Conservation (phyloP, 257 asterid genomes). For the Solanum lignicaule region DNA sequence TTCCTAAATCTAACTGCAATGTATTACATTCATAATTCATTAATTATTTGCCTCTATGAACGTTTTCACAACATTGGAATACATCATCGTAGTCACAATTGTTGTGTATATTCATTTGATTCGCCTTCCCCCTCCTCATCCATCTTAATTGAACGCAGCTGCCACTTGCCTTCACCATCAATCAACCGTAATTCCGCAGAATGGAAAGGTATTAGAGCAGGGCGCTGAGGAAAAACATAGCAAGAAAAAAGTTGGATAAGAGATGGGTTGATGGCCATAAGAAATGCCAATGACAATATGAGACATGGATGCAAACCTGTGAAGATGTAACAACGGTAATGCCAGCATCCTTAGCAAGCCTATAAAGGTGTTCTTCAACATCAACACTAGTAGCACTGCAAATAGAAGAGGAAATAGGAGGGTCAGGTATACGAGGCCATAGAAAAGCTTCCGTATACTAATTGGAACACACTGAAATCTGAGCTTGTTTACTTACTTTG, state of each 20-base stretch:
- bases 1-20: neutral
- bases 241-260: neutral
- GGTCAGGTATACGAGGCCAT: neutral
- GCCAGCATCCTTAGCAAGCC: slow-evolving; percentile 67
- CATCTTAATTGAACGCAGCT: slow-evolving; percentile 71
- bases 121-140: slow-evolving; percentile 15
- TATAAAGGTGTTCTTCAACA: slow-evolving; percentile 95
- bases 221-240: slow-evolving; percentile 40
- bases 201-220: slow-evolving; percentile 96
- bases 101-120: neutral
- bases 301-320: slow-evolving; percentile 37
- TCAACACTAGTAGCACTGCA: slow-evolving; percentile 97
- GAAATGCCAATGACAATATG: neutral
- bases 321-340: slow-evolving; percentile 97
- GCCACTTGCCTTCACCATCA: slow-evolving; percentile 99
- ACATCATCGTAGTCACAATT: neutral
- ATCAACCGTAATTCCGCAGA: slow-evolving; percentile 77
- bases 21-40: neutral
- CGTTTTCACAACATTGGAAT: neutral
- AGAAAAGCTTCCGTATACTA: neutral
- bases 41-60: neutral
- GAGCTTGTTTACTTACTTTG: slow-evolving; percentile 51
- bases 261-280: neutral
- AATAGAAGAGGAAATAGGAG: slow-evolving; percentile 1
- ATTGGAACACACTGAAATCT: neutral